Percentiles rank a stretch among this genome's conserved stretches.
phyloP scores from a whole-genome alignment of 805 yeast genomes.

The Isabelozyma heimii region DNA sequence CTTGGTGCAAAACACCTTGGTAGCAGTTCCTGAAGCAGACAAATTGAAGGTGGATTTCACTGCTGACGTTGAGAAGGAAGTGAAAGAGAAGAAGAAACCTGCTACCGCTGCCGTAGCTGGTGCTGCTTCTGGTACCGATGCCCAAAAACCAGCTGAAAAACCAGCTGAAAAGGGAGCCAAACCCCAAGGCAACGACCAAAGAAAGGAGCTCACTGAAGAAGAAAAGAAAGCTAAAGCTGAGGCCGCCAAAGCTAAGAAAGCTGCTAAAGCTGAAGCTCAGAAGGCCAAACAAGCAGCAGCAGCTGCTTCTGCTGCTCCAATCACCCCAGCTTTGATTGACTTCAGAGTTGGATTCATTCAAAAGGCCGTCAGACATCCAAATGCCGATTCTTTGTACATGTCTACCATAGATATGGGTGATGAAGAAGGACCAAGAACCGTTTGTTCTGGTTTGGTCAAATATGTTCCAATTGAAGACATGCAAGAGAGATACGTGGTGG shows the following conservation, averaged over 20 bases:
- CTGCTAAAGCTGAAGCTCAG: conserved; percentile 48
- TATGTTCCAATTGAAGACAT: conserved; percentile 86
- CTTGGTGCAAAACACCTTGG: conserved; percentile 68
- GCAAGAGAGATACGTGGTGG: conserved; percentile 90
- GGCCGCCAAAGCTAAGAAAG: conserved; percentile 65
- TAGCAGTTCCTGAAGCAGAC: conserved; percentile 49
- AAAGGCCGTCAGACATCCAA: conserved; percentile 95
- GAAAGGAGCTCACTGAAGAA: conserved; percentile 33
- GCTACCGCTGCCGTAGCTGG: conserved; percentile 32
- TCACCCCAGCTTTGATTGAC: conserved; percentile 83
- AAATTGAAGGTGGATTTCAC: conserved; percentile 57
- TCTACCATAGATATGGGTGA: conserved; percentile 97
- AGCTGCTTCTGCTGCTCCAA: conserved; percentile 57
- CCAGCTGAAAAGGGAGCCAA: conserved; percentile 8
- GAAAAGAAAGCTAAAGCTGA: conserved; percentile 47
- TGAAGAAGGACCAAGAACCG: conserved; percentile 95
- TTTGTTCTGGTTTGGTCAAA: conserved; percentile 94
- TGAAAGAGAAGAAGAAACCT: conserved; percentile 58
- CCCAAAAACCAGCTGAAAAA: conserved; percentile 1
- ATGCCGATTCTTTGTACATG: conserved; percentile 94
- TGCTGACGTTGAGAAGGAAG: conserved; percentile 70
- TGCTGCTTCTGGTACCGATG: conserved; percentile 31
- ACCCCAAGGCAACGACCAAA: conserved; percentile 10
- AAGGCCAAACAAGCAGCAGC: conserved; percentile 46
- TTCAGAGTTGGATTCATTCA: conserved; percentile 95